A percentile compares a stretch with the other conserved stretches of the same genome.
Conservation (phyloP, 2,329 filamentous ascomycete species). For the Talaromyces pinophilus region DNA sequence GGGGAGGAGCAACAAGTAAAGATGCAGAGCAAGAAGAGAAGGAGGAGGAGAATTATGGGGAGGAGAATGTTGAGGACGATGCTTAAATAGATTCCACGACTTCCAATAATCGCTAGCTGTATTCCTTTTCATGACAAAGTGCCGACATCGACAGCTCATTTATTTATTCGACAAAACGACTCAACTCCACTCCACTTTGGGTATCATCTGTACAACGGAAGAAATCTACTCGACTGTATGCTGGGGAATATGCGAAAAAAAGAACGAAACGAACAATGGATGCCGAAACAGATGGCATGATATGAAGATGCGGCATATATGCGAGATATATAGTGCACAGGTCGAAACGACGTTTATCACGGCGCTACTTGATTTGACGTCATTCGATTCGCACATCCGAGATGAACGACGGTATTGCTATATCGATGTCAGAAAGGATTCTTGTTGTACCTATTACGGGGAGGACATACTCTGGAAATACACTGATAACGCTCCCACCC, state of each 20-base stretch:
- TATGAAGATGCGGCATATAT: neutral
- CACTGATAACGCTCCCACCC: constrained; percentile 85
- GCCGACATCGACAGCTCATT: neutral
- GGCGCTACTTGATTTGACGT: constrained; percentile 15
- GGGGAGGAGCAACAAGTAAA: constrained; percentile 32
- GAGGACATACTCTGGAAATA: constrained; percentile 73
- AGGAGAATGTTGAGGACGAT: constrained; percentile 72
- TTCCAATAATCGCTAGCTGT: neutral
- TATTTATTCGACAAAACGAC: constrained; percentile 5
- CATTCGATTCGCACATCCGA: constrained; percentile 66
- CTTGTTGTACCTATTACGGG: neutral
- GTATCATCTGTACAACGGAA: constrained; percentile 23
- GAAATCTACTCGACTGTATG: constrained; percentile 10
- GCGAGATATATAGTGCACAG: neutral
- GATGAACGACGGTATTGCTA: constrained; percentile 69
- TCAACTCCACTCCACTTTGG: constrained; percentile 19
- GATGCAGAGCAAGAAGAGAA: constrained; percentile 43
- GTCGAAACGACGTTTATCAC: neutral
- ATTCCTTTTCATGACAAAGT: neutral
- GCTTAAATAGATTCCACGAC: neutral
- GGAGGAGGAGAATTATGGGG: constrained; percentile 71
- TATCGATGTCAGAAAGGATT: constrained; percentile 21
- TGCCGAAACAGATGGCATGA: constrained; percentile 28
- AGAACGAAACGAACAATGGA: constrained; percentile 25
- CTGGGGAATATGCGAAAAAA: neutral